phyloP scores from a whole-genome alignment of 352 stramenopile species.

The Paralagenidium karlingii region DNA sequence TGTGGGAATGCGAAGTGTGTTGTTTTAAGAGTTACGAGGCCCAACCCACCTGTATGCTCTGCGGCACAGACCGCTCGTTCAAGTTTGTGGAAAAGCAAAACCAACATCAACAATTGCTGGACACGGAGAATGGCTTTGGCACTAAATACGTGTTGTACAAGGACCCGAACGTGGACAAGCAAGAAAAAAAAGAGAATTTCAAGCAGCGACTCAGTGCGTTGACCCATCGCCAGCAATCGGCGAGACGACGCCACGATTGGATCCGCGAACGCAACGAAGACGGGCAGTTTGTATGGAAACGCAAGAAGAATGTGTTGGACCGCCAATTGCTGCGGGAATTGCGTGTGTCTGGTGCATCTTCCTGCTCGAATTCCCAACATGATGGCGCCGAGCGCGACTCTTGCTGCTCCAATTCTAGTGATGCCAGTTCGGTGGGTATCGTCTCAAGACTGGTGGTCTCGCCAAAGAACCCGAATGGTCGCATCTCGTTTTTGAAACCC shows the following conservation, averaged over 20 bases:
- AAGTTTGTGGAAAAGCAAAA: constrained; percentile 43
- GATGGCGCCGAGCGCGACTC: constrained; percentile 40
- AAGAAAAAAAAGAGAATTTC: not conserved
- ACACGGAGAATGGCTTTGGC: constrained; percentile 2
- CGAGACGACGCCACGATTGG: constrained; percentile 77
- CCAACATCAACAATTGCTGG: not conserved
- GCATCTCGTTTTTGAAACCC: constrained; percentile 56
- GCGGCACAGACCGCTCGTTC: constrained; percentile 70
- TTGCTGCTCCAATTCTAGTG: constrained; percentile 42
- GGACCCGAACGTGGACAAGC: constrained; percentile 21
- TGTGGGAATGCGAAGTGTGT: constrained; percentile 89
- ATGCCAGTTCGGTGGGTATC: constrained; percentile 35
- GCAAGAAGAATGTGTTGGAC: constrained; percentile 66
- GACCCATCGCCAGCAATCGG: constrained; percentile 69
- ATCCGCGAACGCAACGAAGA: constrained; percentile 59
- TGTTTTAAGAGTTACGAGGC: constrained; percentile 87
- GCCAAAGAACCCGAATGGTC: constrained; percentile 54
- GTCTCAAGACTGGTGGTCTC: constrained; percentile 67
- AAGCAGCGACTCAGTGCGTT: constrained; percentile 33
- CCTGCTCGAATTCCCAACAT: constrained; percentile 21
- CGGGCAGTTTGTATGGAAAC: constrained; percentile 70
- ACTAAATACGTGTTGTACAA: constrained; percentile 68
- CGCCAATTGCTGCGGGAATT: constrained; percentile 52
- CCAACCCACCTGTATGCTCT: constrained; percentile 82
- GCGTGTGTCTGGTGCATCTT: too few species aligned